Evolutionary conservation across 78 protist genomes (phyloP), one percentile per base, ranked within the genome.

Genomic region (Tieghemostelium lacteum): DNA sequence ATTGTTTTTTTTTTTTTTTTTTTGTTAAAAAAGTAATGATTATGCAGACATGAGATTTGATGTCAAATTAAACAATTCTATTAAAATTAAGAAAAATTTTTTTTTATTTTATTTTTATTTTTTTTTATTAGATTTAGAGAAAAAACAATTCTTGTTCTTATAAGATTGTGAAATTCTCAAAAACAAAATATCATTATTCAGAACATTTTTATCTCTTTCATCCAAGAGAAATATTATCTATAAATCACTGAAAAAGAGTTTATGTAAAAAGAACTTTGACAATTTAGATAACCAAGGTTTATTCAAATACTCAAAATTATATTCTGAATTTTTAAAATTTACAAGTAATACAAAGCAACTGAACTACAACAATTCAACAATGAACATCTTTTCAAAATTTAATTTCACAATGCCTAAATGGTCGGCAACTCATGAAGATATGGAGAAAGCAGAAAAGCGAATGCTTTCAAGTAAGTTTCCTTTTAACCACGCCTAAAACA

Each of bases 391-490:
- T 45, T 10, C 6, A 45, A 45, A 45, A 14, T 45, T 45, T 45
- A 45, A 45, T 14, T 45, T 45, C n/a, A n/a, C n/a, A n/a, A n/a
- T n/a, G n/a, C n/a, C n/a, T 45, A 45, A 45, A 45, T 45, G 52
- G 52, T 45, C 57, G 14, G 54, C 74, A 67, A 42, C 36, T 26
- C n/a, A 67, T 24, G 17, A 34, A 26, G 62, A 50, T 16, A 50
- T 71, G n/a, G 76, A 71, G 31, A 50, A 19, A 20, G 76, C 63
- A 8, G 76, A 71, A 33, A 71, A 50, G 37, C 24, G 33, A 33
- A 71, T 52, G 2, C 20, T 71, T 20, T 71, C 76, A 20, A 33
- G 75, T 69, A 69, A 17, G 19, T 64, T 10, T 10, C 6, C 10
- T 45, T n/a, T 64, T 39, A n/a, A n/a, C n/a, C n/a, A n/a, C n/a